These are phyloP conservation scores for Ceratocystis ficicola DNA, from an alignment of 2,329 filamentous ascomycete species.

Conservation along the genomic window DNA sequence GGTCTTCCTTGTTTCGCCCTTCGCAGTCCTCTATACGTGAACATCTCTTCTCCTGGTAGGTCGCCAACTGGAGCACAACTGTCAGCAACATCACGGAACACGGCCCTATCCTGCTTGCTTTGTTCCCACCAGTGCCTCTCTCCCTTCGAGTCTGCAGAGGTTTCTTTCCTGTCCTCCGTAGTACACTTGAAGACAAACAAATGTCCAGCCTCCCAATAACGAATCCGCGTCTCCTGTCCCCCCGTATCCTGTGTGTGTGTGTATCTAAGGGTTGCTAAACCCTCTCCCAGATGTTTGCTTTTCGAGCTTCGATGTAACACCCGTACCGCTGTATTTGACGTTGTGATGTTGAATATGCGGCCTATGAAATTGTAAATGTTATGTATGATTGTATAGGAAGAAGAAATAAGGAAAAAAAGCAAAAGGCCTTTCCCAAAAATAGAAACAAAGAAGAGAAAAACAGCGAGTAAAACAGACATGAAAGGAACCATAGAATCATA, in stretches of 20 bases:
- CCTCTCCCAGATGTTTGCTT: no score
- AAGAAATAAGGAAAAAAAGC: background rate
- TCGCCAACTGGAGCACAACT: background rate
- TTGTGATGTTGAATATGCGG: background rate
- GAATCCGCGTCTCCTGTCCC: no score
- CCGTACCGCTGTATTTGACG: background rate
- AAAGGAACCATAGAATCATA: background rate
- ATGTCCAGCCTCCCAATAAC: no score
- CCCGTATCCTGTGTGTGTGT: no score
- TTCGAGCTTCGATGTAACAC: background rate
- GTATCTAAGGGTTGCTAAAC: no score
- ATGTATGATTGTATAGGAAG: background rate
- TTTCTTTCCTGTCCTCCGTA: background rate
- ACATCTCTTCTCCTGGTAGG: no score
- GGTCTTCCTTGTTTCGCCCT: no score
- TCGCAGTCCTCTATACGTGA: no score
- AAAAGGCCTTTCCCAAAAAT: background rate
- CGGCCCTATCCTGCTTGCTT: background rate
- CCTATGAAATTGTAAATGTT: slow-evolving; percentile 1
- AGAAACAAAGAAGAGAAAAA: background rate
- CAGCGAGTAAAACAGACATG: background rate
- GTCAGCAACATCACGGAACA: background rate
- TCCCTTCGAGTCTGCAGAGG: background rate
- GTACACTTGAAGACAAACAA: background rate
- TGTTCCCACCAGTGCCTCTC: background rate